phyloP scores from a whole-genome alignment of 1,284 basidiomycete species.

The Paramarasmius palmivorus region DNA sequence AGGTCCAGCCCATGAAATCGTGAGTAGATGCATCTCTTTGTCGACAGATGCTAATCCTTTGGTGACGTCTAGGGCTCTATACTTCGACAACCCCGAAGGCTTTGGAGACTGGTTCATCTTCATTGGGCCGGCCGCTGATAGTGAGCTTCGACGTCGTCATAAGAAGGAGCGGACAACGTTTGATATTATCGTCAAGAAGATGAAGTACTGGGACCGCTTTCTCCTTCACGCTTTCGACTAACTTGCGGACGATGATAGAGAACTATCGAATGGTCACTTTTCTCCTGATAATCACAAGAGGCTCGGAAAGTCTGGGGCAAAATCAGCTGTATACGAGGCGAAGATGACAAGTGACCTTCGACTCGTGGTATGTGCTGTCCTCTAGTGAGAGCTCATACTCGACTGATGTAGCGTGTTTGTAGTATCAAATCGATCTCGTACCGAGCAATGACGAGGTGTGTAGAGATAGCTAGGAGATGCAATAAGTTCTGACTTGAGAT shows the following conservation, averaged over 20 bases:
- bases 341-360: constrained; percentile 65
- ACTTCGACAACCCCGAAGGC: constrained; percentile 50
- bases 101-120: constrained; percentile 57
- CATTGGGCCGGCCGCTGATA: constrained; percentile 44
- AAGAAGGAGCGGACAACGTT: constrained; percentile 43
- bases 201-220: constrained; percentile 39
- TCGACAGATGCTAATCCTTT: not conserved
- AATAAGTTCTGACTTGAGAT: not conserved
- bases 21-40: constrained; percentile 15
- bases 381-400: not conserved
- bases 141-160: constrained; percentile 40
- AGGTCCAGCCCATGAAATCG: constrained; percentile 50
- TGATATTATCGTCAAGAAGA: constrained; percentile 56
- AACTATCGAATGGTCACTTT: constrained; percentile 67
- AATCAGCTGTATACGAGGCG: constrained; percentile 65
- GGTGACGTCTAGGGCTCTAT: constrained; percentile 29
- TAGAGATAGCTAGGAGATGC: not conserved
- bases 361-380: constrained; percentile 50
- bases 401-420: constrained; percentile 1
- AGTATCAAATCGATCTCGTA: constrained; percentile 69
- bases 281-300: constrained; percentile 68
- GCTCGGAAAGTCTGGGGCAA: constrained; percentile 45
- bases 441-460: constrained; percentile 47
- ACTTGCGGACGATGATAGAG: constrained; percentile 39
- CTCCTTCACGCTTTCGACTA: not conserved